Evolutionary conservation across 202 grass and related monocot genomes (phyloP).

Genomic region (Dendrocalamus latiflorus): DNA sequence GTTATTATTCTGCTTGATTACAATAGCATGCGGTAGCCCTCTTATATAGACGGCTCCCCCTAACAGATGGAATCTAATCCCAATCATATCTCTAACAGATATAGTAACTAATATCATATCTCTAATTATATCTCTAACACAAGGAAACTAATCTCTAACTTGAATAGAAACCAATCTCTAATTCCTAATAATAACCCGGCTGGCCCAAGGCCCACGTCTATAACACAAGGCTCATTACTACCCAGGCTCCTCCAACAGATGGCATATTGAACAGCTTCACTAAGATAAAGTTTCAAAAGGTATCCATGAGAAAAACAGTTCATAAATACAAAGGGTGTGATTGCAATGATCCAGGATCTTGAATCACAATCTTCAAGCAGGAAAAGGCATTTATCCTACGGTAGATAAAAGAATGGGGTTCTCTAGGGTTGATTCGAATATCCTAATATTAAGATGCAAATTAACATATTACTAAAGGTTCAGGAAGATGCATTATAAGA

Average conservation of each 20-base stretch:
- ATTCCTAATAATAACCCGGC: no score
- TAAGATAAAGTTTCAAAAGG: not conserved
- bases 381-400: not conserved
- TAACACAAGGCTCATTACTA: not conserved
- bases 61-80: no score
- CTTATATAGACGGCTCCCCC: no score
- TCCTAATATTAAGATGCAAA: conserved; percentile 23
- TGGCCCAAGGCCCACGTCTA: no score
- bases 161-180: no score
- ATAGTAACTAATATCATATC: no score
- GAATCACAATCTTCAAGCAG: not conserved
- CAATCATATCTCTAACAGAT: no score
- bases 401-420: not conserved
- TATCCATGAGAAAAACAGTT: not conserved
- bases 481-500: not conserved
- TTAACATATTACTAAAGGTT: conserved; percentile 13
- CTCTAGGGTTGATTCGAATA: not conserved
- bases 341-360: not conserved
- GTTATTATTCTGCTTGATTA: no score
- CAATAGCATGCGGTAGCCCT: no score
- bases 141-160: no score
- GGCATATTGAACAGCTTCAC: not conserved
- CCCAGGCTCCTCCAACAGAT: not conserved
- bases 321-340: not conserved
- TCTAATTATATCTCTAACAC: no score